Base-by-base conservation (phyloP, 768 basidiomycete species). In the Pleurotus djamor region DNA sequence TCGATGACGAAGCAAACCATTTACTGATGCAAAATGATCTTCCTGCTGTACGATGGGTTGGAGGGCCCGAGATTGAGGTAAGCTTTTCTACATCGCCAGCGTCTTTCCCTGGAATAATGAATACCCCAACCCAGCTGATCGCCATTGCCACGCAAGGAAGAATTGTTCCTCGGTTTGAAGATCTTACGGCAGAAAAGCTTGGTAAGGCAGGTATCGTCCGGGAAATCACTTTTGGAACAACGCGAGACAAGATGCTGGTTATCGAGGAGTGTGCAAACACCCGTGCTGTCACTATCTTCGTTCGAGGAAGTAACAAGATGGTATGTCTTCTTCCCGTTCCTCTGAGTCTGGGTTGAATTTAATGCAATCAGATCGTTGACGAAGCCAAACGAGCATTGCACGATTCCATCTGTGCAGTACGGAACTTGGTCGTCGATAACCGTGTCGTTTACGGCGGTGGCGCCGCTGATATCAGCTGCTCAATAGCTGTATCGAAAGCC, bases 1-100 rank as follows among this genome's bases (percentile, higher is more conserved):
- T 99, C 69, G 97, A 99, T 70, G 97, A 99, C 68, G 97, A 99
- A 76, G 97, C 97, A 47, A 99, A 99, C 70, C 97, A 98, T 71
- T 65, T 98, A 66, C 74, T 99, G 63, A 94, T 98, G 93, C 95
- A 97, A 79, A 98, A 98, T 66, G 93, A 96, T 12, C 80, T 99
- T 37, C 97, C 97, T 45, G 92, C 97, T 33, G 96, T 98, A 34
- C 84, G 97, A 70, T 98, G 97, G 97, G 97, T 99, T 58, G 97
- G 97, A 61, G 97, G 97, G 21, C 97, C 97, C 3, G 97, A 99
- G 72, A 99, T 99, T 63, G 97, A 99, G 87, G 94, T 95, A 56
- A 28, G 66, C 54, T 34, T 10, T 43, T 54, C 52, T 34, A 35
- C 12, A 57, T 34, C 12, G 21, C 58, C 5, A 10, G 1, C 37